A percentile compares a stretch with the other conserved stretches of the same genome.
phyloP scores from a whole-genome alignment of 2,329 filamentous ascomycete genomes.

The Talaromyces sp. region DNA sequence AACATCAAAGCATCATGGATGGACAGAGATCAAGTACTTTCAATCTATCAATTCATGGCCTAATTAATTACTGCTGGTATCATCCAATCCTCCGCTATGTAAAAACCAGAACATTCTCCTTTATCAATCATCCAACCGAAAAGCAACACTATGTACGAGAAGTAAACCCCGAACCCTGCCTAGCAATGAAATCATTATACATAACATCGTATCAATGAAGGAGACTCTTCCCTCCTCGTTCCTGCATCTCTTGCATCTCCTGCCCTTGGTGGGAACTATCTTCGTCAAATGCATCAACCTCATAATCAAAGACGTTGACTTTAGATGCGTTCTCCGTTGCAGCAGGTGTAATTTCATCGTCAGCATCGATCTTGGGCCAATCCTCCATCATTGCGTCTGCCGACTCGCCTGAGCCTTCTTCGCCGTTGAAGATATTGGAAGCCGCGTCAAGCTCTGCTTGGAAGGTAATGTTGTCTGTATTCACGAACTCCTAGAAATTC shows the following conservation, averaged over 20 bases:
- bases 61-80: slow-evolving; percentile 2
- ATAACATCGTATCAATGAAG: slow-evolving; percentile 12
- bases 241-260: slow-evolving; percentile 43
- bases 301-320: slow-evolving; percentile 42
- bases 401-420: slow-evolving; percentile 15
- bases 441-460: slow-evolving; percentile 35
- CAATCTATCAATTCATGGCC: background rate
- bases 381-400: slow-evolving; percentile 12
- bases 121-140: background rate
- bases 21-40: background rate
- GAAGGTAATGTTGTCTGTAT: slow-evolving; percentile 49
- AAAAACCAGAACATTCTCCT: background rate
- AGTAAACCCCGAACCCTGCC: background rate
- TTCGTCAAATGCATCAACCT: slow-evolving; percentile 39
- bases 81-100: background rate
- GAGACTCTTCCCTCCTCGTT: slow-evolving; percentile 23
- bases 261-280: slow-evolving; percentile 28
- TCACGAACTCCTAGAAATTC: slow-evolving; percentile 46
- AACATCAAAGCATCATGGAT: background rate
- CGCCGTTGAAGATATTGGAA: slow-evolving; percentile 21
- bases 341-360: slow-evolving; percentile 12
- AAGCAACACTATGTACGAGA: slow-evolving; percentile 6
- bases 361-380: slow-evolving; percentile 15
- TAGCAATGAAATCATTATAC: background rate
- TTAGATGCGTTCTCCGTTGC: slow-evolving; percentile 17